A percentile compares a stretch with the other conserved stretches of the same genome.
Conservation (phyloP, 2,329 filamentous ascomycete species). For the Penicillium paneum region DNA sequence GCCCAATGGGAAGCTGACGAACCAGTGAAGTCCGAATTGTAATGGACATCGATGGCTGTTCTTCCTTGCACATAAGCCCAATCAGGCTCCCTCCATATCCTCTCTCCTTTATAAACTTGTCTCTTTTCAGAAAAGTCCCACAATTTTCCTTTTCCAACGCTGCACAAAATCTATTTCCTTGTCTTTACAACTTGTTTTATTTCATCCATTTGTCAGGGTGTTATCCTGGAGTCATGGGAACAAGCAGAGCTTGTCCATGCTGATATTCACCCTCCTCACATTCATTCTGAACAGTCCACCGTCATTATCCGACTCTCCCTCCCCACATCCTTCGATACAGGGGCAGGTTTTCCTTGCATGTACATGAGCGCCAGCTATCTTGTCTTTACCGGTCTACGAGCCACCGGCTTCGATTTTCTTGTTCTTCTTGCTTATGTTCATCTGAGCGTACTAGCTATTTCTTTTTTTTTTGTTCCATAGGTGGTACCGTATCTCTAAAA, state of each 20-base stretch:
- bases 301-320: neutral
- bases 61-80: neutral
- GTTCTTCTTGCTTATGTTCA: slow-evolving; percentile 7
- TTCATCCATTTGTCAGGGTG: neutral
- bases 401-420: slow-evolving; percentile 3
- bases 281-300: neutral
- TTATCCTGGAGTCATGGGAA: neutral
- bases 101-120: neutral
- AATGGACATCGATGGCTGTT: neutral
- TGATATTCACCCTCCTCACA: neutral
- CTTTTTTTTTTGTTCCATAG: neutral
- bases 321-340: neutral
- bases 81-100: neutral
- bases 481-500: too few relatives aligned
- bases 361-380: slow-evolving; percentile 23
- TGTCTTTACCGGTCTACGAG: slow-evolving; percentile 13
- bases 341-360: slow-evolving; percentile 16
- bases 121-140: neutral
- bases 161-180: neutral
- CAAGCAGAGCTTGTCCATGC: slow-evolving; percentile 2
- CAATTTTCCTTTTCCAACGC: neutral
- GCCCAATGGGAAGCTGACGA: slow-evolving; percentile 18
- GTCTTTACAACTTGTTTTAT: neutral
- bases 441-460: slow-evolving; percentile 1
- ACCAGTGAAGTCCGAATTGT: slow-evolving; percentile 25